Percentiles rank a stretch among this genome's conserved stretches.
phyloP scores from a whole-genome alignment of 257 asterid genomes.

The Nicotiana undulata region DNA sequence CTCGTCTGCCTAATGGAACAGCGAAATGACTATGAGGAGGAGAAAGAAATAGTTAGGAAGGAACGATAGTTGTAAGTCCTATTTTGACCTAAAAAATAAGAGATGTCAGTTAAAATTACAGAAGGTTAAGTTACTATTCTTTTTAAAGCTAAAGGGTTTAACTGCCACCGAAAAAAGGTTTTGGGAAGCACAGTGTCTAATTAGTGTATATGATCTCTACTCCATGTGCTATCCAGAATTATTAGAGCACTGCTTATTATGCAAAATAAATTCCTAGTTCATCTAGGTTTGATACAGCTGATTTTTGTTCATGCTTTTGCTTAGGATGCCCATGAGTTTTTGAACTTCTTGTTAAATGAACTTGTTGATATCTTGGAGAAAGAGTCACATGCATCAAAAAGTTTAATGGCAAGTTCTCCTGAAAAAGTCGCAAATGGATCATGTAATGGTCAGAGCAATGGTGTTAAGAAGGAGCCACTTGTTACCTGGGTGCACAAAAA shows the following conservation, averaged over 20 bases:
- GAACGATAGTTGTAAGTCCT: background rate
- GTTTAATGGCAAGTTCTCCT: conserved; percentile 21
- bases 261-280: background rate
- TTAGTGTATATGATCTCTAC: background rate
- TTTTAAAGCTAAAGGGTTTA: background rate
- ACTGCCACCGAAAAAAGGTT: background rate
- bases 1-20: background rate
- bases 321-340: conserved; percentile 93
- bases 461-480: conserved; percentile 49
- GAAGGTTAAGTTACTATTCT: background rate
- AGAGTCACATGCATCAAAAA: conserved; percentile 50
- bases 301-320: conserved; percentile 2
- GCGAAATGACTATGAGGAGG: background rate
- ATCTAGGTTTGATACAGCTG: conserved; percentile 2
- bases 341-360: conserved; percentile 76
- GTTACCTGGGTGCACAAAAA: conserved; percentile 87
- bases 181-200: background rate
- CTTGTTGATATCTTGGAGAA: conserved; percentile 86
- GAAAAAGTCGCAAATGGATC: conserved; percentile 42
- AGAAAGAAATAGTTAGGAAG: background rate
- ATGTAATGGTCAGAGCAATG: conserved; percentile 39
- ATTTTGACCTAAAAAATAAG: background rate
- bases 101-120: background rate
- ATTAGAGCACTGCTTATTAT: background rate
- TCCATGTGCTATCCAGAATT: background rate